phyloP scores from a whole-genome alignment of 2,329 filamentous ascomycete species.

The Dactylonectria macrodidyma region DNA sequence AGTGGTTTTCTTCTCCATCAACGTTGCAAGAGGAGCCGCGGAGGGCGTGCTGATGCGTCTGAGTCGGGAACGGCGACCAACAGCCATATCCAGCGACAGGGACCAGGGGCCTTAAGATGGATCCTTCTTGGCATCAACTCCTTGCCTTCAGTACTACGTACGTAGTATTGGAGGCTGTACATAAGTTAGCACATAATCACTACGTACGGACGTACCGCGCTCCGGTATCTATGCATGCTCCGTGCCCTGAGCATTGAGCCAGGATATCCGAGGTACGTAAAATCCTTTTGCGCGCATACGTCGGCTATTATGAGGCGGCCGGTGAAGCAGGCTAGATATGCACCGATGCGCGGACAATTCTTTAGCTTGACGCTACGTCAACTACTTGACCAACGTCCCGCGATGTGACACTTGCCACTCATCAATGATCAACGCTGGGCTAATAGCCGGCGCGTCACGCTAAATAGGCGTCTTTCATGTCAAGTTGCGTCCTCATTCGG shows the following conservation, averaged over 20 bases:
- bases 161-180: too few species aligned
- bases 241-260: not conserved
- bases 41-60: not conserved
- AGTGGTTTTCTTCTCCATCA: conserved; percentile 9
- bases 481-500: not conserved
- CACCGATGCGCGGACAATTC: conserved; percentile 1
- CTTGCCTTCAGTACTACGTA: too few species aligned
- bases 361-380: conserved; percentile 2
- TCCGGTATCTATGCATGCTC: not conserved
- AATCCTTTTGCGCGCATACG: not conserved
- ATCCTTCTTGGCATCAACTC: too few species aligned
- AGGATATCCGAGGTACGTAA: not conserved
- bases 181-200: too few species aligned
- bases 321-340: not conserved
- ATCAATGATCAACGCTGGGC: not conserved
- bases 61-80: conserved; percentile 11
- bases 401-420: conserved; percentile 8
- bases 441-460: not conserved
- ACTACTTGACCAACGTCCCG: not conserved
- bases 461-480: too few species aligned
- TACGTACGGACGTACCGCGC: too few species aligned
- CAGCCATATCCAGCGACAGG: not conserved
- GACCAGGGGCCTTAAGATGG: not conserved
- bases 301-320: not conserved
- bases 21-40: conserved; percentile 11